Conservation (phyloP, 2,329 filamentous ascomycete genomes). For the Trichoderma endophyticum region DNA sequence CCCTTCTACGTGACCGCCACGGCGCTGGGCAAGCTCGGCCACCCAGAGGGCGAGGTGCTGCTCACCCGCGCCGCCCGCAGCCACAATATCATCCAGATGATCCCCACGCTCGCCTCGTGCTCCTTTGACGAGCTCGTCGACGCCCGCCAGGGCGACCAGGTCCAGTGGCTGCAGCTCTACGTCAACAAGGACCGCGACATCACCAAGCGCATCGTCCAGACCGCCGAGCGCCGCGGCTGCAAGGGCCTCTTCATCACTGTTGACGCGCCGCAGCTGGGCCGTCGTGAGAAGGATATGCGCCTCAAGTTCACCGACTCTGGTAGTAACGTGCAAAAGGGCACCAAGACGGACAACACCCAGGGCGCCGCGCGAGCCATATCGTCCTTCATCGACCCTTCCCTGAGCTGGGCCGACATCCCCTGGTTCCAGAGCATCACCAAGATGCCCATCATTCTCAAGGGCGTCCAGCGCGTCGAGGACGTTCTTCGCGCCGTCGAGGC, state of each 20-base stretch:
- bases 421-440: constrained; percentile 89
- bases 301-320: constrained; percentile 83
- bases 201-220: constrained; percentile 83
- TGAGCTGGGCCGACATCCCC: constrained; percentile 89
- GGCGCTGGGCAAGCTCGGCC: constrained; percentile 88
- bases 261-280: constrained; percentile 90
- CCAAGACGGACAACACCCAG: constrained; percentile 78
- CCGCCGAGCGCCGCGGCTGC: constrained; percentile 89
- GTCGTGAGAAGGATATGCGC: constrained; percentile 97
- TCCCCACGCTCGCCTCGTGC: constrained; percentile 92
- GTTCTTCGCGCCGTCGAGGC: constrained; percentile 80
- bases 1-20: constrained; percentile 98
- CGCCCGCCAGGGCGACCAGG: constrained; percentile 71
- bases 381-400: constrained; percentile 90
- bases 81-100: constrained; percentile 96
- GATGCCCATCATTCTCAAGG: constrained; percentile 96
- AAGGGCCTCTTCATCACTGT: constrained; percentile 98
- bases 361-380: constrained; percentile 93
- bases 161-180: constrained; percentile 96
- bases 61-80: constrained; percentile 79
- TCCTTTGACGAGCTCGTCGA: constrained; percentile 97
- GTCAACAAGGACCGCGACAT: constrained; percentile 94
- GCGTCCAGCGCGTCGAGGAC: constrained; percentile 93
- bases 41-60: constrained; percentile 90
- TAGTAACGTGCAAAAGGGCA: constrained; percentile 74